Evolutionary conservation across 1,284 basidiomycete genomes (phyloP), one percentile per base, ranked within the genome.

Genomic region (Irpex sp.): DNA sequence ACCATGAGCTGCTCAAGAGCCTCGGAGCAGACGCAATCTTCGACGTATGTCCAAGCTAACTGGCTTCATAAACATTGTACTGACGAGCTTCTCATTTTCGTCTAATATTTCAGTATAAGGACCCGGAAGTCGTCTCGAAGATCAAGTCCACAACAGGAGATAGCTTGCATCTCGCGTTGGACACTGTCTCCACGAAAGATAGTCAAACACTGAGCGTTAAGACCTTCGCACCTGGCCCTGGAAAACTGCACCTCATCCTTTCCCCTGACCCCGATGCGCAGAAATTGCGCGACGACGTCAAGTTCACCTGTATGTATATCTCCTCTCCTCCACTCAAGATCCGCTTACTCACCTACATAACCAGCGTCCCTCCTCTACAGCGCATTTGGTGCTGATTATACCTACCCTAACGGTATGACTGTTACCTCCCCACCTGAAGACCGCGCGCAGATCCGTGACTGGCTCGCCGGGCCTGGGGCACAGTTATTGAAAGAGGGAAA

Each of bases 11-110:
- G 33, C 67, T 80, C 63, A 76, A 76, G 65, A 63, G 68, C 5
- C 73, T 76, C 54, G 82, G 82, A 7, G 82, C 81, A 0, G 74
- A 79, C 54, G 75, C 69, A 1, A 74, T 77, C 7, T 72, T 79
- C 66, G 75, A 79, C 66, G 69, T 70, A 57, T 8, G 68, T 66
- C 15, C 17, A 4, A 51, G 31, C 31, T 46, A 15, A 17, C 11
- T 46, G 43, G 43, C 43, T 46, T 46, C 17, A 13, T 15, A 46
- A 11, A 9, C 17, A 43, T 61, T n/a, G 8, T 57, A 33, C 39
- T 49, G 26, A 50, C 35, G 33, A 11, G 50, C 17, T 35, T n/a
- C 47, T 43, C 31, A 33, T 33, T 6, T 33, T 6, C 31, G 31
- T 33, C 31, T 33, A 33, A 33, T 33, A n/a, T 43, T 50, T 15